Conservation (phyloP, 257 asterid genomes). For the Lantana camara region DNA sequence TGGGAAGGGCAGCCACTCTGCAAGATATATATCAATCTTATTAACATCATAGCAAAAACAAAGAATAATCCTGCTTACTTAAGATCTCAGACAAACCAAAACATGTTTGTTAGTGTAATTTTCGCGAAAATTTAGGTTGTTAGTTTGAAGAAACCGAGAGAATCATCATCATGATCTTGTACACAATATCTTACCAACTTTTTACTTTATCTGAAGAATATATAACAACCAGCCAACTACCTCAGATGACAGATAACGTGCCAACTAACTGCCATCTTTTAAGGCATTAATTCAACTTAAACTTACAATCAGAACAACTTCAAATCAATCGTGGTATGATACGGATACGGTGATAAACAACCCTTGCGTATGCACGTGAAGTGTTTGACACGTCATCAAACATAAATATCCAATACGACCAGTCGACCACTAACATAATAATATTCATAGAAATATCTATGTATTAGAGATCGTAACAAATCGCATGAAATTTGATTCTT, state of each 20-base stretch:
- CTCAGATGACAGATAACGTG: conserved; percentile 1
- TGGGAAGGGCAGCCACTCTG: conserved; percentile 66
- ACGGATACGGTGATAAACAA: too few species aligned
- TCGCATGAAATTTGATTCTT: neutral
- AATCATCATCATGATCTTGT: conserved; percentile 2
- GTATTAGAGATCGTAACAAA: too few species aligned
- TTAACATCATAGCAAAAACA: neutral
- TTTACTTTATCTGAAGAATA: conserved; percentile 13
- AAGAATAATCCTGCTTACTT: neutral
- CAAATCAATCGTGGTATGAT: too few species aligned
- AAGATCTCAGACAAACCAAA: neutral
- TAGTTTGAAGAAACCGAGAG: too few species aligned
- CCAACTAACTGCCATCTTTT: conserved; percentile 24
- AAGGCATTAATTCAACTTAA: neutral
- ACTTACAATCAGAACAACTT: conserved; percentile 5
- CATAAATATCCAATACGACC: too few species aligned
- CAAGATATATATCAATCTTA: too few species aligned
- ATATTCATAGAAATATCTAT: too few species aligned
- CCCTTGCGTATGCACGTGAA: too few species aligned
- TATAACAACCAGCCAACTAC: conserved; percentile 33
- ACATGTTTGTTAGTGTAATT: too few species aligned
- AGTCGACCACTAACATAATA: too few species aligned
- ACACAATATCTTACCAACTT: conserved; percentile 18
- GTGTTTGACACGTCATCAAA: too few species aligned
- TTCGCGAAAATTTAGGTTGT: too few species aligned